Evolutionary conservation across 495 filamentous ascomycete genomes (phyloP), one percentile per base, ranked within the genome.

Genomic region (Daldinia childiae): DNA sequence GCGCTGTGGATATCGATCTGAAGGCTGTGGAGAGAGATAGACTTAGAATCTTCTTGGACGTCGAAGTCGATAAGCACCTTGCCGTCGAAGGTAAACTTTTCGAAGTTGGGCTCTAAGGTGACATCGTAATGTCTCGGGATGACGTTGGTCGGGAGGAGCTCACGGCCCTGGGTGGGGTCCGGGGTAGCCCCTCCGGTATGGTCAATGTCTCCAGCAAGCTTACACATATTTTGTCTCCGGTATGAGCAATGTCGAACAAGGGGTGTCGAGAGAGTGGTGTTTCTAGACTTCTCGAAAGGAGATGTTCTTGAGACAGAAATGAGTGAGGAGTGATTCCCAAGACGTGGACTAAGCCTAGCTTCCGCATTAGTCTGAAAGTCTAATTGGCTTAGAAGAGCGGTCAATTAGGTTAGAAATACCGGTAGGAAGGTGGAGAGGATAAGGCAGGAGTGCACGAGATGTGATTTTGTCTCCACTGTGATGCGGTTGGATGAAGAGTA

Each of bases 1-100:
- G 91, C 91, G 64, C 84, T 88, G 77, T 95, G 89, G 71, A 98
- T 92, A 26, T 95, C 88, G 72, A 99, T 84, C 73, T 98, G 91
- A 70, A 93, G 82, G 58, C 92, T 90, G 79, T 99, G 97, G 69
- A 99, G 87, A 38, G 93, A 89, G 75, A 99, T 90, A 26, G 92
- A 93, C 71, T 84, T 93, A 68, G 92, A 91, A 72, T 95, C 91
- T 76, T 97, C 93, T 64, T 85, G 84, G 38, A 98, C 90, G 76
- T 97, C 91, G 74, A 99, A 88, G 71, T 91, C 87, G 75, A 93
- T 90, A 27, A 84, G 80, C 11, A 91, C 90, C 58, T 81, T 87
- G 41, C 91, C 91, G 45, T 91, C 81, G 77, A 91, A 93, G 51
- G 85, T 90, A 76, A 92, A 88, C 62, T 86, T 89, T 62, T 87